Conservation (phyloP, 2,329 filamentous ascomycete genomes). For the Zalaria obscura region DNA sequence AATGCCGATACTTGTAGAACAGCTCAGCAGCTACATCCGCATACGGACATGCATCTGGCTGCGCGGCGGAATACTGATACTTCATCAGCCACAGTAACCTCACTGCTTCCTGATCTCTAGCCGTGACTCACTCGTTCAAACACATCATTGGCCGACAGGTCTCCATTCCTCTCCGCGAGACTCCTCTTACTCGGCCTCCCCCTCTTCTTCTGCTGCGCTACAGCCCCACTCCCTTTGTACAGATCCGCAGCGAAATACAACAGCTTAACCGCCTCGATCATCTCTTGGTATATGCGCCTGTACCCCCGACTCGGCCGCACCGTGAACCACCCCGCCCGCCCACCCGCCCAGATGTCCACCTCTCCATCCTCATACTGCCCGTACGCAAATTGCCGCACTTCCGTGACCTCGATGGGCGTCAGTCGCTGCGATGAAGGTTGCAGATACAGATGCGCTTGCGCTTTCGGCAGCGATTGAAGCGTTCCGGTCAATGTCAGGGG, state of each 20-base stretch:
- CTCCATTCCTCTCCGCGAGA: neutral
- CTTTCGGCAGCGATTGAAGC: slow-evolving; percentile 36
- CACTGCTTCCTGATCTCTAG: neutral
- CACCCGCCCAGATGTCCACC: slow-evolving; percentile 51
- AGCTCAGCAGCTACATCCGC: slow-evolving; percentile 17
- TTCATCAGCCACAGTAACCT: neutral
- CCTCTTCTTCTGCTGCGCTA: slow-evolving; percentile 1
- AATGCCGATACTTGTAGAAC: slow-evolving; percentile 25
- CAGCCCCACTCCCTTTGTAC: slow-evolving; percentile 25
- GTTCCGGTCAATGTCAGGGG: slow-evolving; percentile 49
- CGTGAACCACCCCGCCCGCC: slow-evolving; percentile 54
- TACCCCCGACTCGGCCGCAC: slow-evolving; percentile 47
- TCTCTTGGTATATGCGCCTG: slow-evolving; percentile 39
- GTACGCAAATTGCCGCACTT: slow-evolving; percentile 33
- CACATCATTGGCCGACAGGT: too few relatives aligned
- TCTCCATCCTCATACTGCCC: slow-evolving; percentile 40
- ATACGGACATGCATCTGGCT: neutral
- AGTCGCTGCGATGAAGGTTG: slow-evolving; percentile 3
- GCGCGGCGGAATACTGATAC: neutral
- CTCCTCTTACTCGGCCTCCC: neutral
- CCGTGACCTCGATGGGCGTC: slow-evolving; percentile 38
- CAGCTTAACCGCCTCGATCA: slow-evolving; percentile 48
- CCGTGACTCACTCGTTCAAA: neutral
- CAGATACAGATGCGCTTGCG: slow-evolving; percentile 17
- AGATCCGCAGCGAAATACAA: slow-evolving; percentile 49